phyloP scores from a whole-genome alignment of 768 basidiomycete genomes.

The Tephrocybe sp. region DNA sequence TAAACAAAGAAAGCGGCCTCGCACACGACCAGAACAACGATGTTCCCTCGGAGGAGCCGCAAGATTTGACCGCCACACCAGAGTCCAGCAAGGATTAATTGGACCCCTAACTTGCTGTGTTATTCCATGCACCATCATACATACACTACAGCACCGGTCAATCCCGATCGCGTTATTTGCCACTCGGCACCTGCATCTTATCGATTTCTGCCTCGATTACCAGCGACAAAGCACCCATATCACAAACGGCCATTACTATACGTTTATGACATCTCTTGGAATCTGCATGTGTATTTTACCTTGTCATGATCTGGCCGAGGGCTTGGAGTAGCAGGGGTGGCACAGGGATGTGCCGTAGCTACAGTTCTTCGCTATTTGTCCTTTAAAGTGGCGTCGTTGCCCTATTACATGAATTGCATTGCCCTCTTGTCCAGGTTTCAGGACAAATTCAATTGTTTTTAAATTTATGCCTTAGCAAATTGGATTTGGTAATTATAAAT shows the following conservation, averaged over 20 bases:
- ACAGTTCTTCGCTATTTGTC: conserved; percentile 11
- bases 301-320: conserved; percentile 19
- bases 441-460: conserved; percentile 6
- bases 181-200: conserved; percentile 20
- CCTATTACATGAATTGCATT: conserved; percentile 8
- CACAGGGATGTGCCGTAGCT: conserved; percentile 14
- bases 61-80: conserved; percentile 6
- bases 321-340: conserved; percentile 17
- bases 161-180: conserved; percentile 16
- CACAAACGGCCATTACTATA: conserved; percentile 27
- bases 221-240: conserved; percentile 19
- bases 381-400: conserved; percentile 7
- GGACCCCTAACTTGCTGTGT: conserved; percentile 4
- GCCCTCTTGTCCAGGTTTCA: conserved; percentile 17
- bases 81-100: conserved; percentile 16
- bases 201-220: conserved; percentile 21
- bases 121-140: conserved; percentile 13
- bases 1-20: conserved; percentile 62
- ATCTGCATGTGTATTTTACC: conserved; percentile 35
- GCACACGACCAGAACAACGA: conserved; percentile 38
- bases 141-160: conserved; percentile 20
- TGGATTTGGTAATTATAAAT: not conserved
- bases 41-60: conserved; percentile 27
- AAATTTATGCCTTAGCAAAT: not conserved
- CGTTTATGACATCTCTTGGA: conserved; percentile 36